Evolutionary conservation across 768 basidiomycete genomes (phyloP).

Genomic region (Termitomyces sp.): DNA sequence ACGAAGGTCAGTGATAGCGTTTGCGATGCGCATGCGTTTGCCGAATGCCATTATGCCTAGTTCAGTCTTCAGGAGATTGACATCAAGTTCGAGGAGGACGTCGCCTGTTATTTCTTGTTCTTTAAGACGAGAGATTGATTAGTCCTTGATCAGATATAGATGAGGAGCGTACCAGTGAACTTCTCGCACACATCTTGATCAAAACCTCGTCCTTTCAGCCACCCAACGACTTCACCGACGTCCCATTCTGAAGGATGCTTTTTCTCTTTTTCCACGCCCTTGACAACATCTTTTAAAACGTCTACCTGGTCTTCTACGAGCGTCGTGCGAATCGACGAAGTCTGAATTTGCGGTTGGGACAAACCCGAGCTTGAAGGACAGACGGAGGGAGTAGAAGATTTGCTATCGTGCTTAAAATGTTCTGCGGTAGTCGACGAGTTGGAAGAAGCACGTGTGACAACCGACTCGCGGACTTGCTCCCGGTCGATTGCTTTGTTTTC

Average conservation of each 20-base stretch:
- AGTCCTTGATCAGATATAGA: neutral
- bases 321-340: constrained; percentile 2
- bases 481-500: constrained; percentile 12
- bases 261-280: constrained; percentile 25
- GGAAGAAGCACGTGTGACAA: constrained; percentile 21
- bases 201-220: constrained; percentile 83
- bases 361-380: constrained; percentile 7
- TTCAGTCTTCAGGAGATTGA: constrained; percentile 85
- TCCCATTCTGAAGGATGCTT: constrained; percentile 70
- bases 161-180: constrained; percentile 64
- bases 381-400: constrained; percentile 16
- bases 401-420: constrained; percentile 40
- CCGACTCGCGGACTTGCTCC: constrained; percentile 25
- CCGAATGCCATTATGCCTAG: constrained; percentile 94
- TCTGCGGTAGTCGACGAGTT: constrained; percentile 8
- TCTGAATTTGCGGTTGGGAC: constrained; percentile 10
- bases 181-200: constrained; percentile 78
- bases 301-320: neutral
- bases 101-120: constrained; percentile 99
- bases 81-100: constrained; percentile 90
- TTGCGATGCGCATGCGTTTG: constrained; percentile 88
- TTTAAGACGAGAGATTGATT: constrained; percentile 21
- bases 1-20: constrained; percentile 86
- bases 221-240: constrained; percentile 85
- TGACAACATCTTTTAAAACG: neutral